Conservation (phyloP, 768 basidiomycete genomes). For the Termitomyces sp. region DNA sequence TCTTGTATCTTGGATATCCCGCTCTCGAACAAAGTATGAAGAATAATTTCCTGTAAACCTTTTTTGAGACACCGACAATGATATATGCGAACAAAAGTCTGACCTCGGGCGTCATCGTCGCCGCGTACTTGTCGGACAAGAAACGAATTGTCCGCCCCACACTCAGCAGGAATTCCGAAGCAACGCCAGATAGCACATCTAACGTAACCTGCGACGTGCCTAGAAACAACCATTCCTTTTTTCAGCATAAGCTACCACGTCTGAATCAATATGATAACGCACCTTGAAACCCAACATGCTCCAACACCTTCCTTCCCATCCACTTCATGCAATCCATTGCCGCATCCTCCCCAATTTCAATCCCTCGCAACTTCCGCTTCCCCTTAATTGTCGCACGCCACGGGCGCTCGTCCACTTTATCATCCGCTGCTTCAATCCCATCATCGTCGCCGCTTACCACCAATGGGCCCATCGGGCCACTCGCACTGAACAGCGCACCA, state of each 20-base stretch:
- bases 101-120: conserved; percentile 83
- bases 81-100: conserved; percentile 12
- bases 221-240: conserved; percentile 18
- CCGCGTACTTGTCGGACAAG: conserved; percentile 73
- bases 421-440: conserved; percentile 25
- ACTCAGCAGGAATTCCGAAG: conserved; percentile 77
- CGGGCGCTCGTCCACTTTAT: conserved; percentile 54
- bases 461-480: conserved; percentile 11
- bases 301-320: conserved; percentile 73
- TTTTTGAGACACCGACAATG: conserved; percentile 3
- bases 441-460: conserved; percentile 16
- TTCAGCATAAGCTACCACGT: not conserved
- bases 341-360: conserved; percentile 56
- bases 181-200: conserved; percentile 71
- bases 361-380: conserved; percentile 23
- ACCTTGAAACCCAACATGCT: conserved; percentile 94
- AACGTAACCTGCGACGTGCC: conserved; percentile 74
- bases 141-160: conserved; percentile 84
- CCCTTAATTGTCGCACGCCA: conserved; percentile 37
- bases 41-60: conserved; percentile 75
- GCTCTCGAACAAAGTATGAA: conserved; percentile 87
- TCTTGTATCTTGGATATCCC: conserved; percentile 74
- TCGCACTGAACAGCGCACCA: conserved; percentile 27
- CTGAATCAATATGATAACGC: conserved; percentile 17
- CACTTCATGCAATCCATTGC: conserved; percentile 63